Evolutionary conservation across 345 rosid species (phyloP).

Genomic region (Acer yangbiense): DNA sequence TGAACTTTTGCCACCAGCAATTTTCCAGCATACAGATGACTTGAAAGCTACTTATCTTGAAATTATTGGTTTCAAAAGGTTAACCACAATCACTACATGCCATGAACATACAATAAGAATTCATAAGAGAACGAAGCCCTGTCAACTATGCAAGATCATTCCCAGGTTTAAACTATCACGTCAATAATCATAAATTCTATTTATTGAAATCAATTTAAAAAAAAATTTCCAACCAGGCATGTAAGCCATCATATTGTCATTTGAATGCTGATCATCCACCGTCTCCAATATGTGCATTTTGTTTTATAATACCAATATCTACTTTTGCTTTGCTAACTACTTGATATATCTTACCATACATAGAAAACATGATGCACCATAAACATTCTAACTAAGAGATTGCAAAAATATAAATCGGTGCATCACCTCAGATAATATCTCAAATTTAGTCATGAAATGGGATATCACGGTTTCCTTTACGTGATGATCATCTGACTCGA

Average conservation of each 20-base stretch:
- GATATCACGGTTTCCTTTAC: conserved; percentile 65
- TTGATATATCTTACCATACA: background rate
- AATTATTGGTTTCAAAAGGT: background rate
- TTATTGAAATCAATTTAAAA: background rate
- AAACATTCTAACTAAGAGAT: background rate
- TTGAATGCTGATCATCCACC: background rate
- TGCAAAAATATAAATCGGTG: conserved; percentile 16
- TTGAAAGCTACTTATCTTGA: background rate
- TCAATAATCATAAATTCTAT: background rate
- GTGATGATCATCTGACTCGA: conserved; percentile 48
- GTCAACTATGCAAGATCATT: conserved; percentile 1
- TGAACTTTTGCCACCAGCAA: background rate
- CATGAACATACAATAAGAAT: background rate
- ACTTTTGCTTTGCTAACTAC: background rate
- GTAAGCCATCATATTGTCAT: background rate
- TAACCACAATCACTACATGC: background rate
- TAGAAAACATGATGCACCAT: background rate
- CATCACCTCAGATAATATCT: conserved; percentile 69
- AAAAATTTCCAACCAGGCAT: background rate
- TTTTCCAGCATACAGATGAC: background rate
- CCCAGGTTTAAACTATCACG: background rate
- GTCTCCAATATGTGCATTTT: background rate
- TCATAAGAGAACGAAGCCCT: background rate
- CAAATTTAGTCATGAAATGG: conserved; percentile 51
- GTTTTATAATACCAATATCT: background rate